These are phyloP conservation scores for Porodaedalea pini DNA, from an alignment of 1,284 basidiomycete species.

Conservation along the genomic window DNA sequence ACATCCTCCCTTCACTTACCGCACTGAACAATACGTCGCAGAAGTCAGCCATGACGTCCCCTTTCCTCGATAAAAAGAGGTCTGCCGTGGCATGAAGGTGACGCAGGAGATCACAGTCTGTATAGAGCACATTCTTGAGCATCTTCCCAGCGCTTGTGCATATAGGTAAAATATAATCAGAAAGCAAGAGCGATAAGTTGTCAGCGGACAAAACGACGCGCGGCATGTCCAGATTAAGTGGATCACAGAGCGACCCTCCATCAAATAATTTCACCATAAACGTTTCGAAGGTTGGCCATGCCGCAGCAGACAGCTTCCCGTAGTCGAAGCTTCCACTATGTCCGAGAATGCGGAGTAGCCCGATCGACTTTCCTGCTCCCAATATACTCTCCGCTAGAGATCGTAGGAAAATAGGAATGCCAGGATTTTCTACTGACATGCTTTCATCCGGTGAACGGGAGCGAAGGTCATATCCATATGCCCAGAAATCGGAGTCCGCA, in stretches of 20 bases:
- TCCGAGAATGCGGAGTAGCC: slow-evolving; percentile 55
- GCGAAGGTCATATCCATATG: slow-evolving; percentile 62
- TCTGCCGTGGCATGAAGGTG: slow-evolving; percentile 75
- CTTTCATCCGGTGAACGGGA: slow-evolving; percentile 30
- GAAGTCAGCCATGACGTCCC: slow-evolving; percentile 72
- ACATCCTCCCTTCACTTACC: slow-evolving; percentile 38
- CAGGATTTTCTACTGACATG: slow-evolving; percentile 29
- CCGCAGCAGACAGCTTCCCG: slow-evolving; percentile 29
- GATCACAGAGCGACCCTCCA: neutral
- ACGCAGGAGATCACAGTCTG: slow-evolving; percentile 66
- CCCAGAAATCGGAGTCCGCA: slow-evolving; percentile 78
- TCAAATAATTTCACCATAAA: slow-evolving; percentile 5
- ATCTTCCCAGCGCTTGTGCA: slow-evolving; percentile 54
- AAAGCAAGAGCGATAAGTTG: slow-evolving; percentile 55
- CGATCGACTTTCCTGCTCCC: slow-evolving; percentile 75
- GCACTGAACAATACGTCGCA: slow-evolving; percentile 67
- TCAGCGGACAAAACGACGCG: slow-evolving; percentile 22
- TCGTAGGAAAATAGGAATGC: slow-evolving; percentile 57
- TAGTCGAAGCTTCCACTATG: slow-evolving; percentile 23
- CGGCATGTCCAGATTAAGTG: neutral
- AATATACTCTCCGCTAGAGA: slow-evolving; percentile 58
- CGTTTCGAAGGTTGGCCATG: slow-evolving; percentile 31
- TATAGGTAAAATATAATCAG: slow-evolving; percentile 57
- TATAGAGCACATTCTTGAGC: slow-evolving; percentile 57
- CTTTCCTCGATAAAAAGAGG: slow-evolving; percentile 68